phyloP scores from a whole-genome alignment of 2,329 filamentous ascomycete species.

The Colletotrichum sp. region DNA sequence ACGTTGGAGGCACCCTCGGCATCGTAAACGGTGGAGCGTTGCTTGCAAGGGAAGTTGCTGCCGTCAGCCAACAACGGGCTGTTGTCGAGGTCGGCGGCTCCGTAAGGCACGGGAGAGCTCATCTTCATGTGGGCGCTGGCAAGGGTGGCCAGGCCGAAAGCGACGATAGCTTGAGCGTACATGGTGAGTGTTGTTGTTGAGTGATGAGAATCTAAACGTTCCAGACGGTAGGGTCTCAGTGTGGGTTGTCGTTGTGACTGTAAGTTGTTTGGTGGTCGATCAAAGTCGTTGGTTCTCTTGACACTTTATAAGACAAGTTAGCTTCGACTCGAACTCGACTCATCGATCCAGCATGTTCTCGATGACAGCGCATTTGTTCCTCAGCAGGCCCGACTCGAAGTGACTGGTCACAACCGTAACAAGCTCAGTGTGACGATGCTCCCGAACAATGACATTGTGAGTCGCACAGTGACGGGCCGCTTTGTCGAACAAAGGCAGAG shows the following conservation, averaged over 20 bases:
- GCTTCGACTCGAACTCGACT: background rate
- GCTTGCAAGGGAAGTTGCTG: conserved; percentile 95
- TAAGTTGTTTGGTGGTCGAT: background rate
- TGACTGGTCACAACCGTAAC: background rate
- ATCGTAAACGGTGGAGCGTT: conserved; percentile 51
- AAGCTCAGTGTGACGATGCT: background rate
- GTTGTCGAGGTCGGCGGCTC: conserved; percentile 51
- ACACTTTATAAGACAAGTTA: conserved; percentile 15
- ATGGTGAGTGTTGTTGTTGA: conserved; percentile 50
- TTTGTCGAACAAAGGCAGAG: conserved; percentile 14
- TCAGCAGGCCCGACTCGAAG: conserved; percentile 18
- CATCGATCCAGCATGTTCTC: conserved; percentile 3
- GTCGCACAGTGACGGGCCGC: conserved; percentile 7
- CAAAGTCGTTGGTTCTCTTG: conserved; percentile 9
- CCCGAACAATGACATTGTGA: conserved; percentile 17
- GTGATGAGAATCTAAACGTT: conserved; percentile 38
- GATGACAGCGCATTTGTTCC: conserved; percentile 10
- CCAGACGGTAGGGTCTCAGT: conserved; percentile 39
- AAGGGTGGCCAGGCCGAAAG: conserved; percentile 62
- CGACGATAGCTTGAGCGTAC: conserved; percentile 54
- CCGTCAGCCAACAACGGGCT: no score
- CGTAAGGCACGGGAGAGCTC: conserved; percentile 69
- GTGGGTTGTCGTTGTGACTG: conserved; percentile 20
- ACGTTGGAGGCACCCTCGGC: conserved; percentile 56
- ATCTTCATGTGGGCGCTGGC: conserved; percentile 81